phyloP scores from a whole-genome alignment of 139 green algal species.

The Micractinium conductrix region DNA sequence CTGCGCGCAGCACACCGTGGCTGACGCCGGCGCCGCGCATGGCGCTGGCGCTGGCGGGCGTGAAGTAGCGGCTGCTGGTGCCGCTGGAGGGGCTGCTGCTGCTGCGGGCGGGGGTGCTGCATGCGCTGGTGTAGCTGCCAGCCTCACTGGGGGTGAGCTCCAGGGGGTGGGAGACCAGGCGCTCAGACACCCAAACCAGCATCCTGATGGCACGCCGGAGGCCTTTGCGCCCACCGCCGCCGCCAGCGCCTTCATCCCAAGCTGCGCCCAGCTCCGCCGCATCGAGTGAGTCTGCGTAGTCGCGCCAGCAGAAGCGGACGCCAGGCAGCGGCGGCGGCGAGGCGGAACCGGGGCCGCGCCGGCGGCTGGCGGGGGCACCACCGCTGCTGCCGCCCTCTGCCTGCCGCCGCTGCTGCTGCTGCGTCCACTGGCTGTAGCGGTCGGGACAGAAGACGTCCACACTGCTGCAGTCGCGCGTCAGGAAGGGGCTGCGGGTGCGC shows the following conservation, averaged over 20 bases:
- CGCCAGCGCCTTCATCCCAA: background rate
- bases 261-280: background rate
- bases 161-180: conserved; percentile 10
- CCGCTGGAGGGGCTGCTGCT: conserved; percentile 2
- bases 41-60: background rate
- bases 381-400: background rate
- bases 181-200: conserved; percentile 9
- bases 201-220: background rate
- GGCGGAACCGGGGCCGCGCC: no score
- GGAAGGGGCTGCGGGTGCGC: conserved; percentile 23
- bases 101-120: conserved; percentile 17
- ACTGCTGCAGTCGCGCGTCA: conserved; percentile 16
- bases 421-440: conserved; percentile 12
- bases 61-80: conserved; percentile 9
- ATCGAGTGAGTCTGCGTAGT: background rate
- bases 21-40: no score
- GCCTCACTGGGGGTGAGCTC: conserved; percentile 6
- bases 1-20: no score
- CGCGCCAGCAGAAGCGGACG: background rate
- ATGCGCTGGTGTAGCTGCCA: conserved; percentile 8
- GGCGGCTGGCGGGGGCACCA: background rate
- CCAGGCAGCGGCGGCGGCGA: background rate
- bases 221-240: background rate
- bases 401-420: background rate
- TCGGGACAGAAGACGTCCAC: conserved; percentile 11